Evolutionary conservation across 2,329 filamentous ascomycete species (phyloP), one percentile per base, ranked within the genome.

Genomic region (Coniella lustricola): DNA sequence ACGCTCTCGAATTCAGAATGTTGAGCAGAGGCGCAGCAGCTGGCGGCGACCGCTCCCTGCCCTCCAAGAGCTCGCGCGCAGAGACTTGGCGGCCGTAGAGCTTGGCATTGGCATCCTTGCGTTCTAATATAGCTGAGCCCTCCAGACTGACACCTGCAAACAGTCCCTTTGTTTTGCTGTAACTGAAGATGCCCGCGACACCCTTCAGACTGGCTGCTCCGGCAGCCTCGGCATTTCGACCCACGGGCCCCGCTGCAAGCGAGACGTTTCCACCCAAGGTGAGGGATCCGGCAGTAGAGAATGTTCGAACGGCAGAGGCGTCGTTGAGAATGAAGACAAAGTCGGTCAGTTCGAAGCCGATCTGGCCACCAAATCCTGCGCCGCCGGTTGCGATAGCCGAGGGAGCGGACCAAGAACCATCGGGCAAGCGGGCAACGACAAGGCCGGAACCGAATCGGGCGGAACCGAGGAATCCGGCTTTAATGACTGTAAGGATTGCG

Each of bases 261-360:
- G 89, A 95, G 32, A 97, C 93, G 62, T 98, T 98, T 56, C 93
- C 93, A 59, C 93, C 93, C 7, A 98, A 76, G 4, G 93, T 97
- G 54, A 98, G 74, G 46, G 87, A 91, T 3, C 93, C 93, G 34
- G 85, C 82, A 67, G 97, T 91, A 5, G 90, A 89, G 67, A 98
- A 97, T 8, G 91, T 90, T 66, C 88, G 88, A 56, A 98, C 91
- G 38, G 93, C 91, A 50, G 75, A 81, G 36, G 82, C 74, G 63
- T 98, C 91, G 70, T 98, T 98, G 56, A 98, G 82, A 56, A 98
- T 96, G 70, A 98, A 97, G 64, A 98, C 93, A 64, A 98, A 98
- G 65, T 93, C 88, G 51, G 88, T 93, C 53, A 94, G 68, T 67
- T 94, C 88, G 66, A 91, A 87, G 32, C 87, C 87, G 60, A 94